Conservation (phyloP, 345 rosid genomes). For the Eucalyptus sp. region DNA sequence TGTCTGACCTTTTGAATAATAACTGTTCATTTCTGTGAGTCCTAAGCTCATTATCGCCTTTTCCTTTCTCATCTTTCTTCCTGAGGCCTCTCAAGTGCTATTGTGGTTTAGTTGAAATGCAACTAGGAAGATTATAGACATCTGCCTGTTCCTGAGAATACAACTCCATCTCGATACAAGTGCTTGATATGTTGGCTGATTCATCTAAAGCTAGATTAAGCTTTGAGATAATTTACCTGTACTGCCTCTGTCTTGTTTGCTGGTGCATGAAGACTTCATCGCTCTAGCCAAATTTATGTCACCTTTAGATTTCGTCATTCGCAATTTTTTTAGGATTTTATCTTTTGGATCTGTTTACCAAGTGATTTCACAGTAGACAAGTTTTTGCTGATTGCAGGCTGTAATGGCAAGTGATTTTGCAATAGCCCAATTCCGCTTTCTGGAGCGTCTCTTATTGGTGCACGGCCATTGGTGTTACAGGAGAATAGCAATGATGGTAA, state of each 20-base stretch:
- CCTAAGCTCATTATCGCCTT: accelerated
- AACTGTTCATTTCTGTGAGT: background rate
- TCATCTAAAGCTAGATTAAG: background rate
- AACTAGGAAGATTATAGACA: background rate
- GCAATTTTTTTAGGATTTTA: background rate
- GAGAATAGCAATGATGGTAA: conserved; percentile 85
- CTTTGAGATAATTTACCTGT: background rate
- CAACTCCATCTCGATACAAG: background rate
- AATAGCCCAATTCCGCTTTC: conserved; percentile 75
- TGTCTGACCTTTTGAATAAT: background rate
- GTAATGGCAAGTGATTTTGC: conserved; percentile 95
- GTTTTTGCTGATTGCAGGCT: conserved; percentile 37
- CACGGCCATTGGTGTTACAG: conserved; percentile 99
- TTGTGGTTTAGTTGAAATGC: background rate
- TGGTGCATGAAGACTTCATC: background rate
- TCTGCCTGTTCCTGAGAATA: background rate
- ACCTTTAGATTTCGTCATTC: background rate
- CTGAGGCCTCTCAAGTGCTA: background rate
- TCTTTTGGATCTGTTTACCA: background rate
- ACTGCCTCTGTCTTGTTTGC: background rate
- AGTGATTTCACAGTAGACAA: background rate
- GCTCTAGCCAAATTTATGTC: background rate
- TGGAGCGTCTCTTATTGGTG: conserved; percentile 74
- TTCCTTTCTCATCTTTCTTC: background rate
- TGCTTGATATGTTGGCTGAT: background rate